Conservation (phyloP, 768 basidiomycete species). For the Russula virescens region DNA sequence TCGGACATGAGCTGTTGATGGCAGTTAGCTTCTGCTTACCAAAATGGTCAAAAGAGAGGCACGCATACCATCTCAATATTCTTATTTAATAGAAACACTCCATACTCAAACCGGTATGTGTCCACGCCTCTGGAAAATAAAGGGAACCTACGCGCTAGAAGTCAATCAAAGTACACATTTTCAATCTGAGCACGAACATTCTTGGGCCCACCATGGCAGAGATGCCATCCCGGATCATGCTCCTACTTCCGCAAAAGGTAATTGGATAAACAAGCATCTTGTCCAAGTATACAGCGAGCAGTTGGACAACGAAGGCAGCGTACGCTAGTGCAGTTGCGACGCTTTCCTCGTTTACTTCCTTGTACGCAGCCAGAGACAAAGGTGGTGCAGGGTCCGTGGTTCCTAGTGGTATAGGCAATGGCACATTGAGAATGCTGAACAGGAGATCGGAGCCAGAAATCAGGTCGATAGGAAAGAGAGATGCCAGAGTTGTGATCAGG, state of each 20-base stretch:
- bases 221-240: slow-evolving; percentile 86
- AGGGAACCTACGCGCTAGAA: slow-evolving; percentile 66
- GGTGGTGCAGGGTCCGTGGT: slow-evolving; percentile 82
- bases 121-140: slow-evolving; percentile 93
- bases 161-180: neutral
- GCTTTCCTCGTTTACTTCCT: slow-evolving; percentile 74
- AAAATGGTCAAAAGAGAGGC: slow-evolving; percentile 2
- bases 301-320: slow-evolving; percentile 79
- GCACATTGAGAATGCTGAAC: slow-evolving; percentile 79
- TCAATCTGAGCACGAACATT: slow-evolving; percentile 51
- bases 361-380: slow-evolving; percentile 54
- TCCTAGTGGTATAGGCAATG: slow-evolving; percentile 82
- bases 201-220: slow-evolving; percentile 93
- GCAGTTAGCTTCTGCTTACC: slow-evolving; percentile 3
- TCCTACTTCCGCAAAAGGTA: slow-evolving; percentile 84
- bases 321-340: slow-evolving; percentile 90
- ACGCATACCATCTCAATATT: slow-evolving; percentile 86
- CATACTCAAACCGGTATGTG: slow-evolving; percentile 96
- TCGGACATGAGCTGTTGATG: slow-evolving; percentile 77
- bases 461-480: slow-evolving; percentile 87
- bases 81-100: slow-evolving; percentile 94
- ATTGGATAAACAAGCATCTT: slow-evolving; percentile 81
- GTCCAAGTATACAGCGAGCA: slow-evolving; percentile 74
- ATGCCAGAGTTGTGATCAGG: slow-evolving; percentile 63
- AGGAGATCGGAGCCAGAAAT: slow-evolving; percentile 79